These are phyloP conservation scores for Fusarium avenaceum DNA, from an alignment of 2,329 filamentous ascomycete species.

Conservation along the genomic window DNA sequence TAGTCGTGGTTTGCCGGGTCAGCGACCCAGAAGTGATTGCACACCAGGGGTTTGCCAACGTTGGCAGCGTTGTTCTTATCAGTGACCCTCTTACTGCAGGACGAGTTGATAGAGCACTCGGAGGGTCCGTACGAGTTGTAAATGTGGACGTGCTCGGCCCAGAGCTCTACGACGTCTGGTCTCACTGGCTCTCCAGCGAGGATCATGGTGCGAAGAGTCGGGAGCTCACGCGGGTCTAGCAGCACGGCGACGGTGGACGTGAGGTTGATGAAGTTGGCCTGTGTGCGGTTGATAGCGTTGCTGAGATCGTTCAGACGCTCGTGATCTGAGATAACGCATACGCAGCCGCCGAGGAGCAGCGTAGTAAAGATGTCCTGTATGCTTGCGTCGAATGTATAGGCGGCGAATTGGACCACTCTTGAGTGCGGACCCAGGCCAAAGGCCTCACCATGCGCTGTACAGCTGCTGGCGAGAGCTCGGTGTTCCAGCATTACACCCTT, in stretches of 20 bases:
- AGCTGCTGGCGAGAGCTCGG: constrained; percentile 11
- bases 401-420: constrained; percentile 41
- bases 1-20: constrained; percentile 12
- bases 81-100: constrained; percentile 16
- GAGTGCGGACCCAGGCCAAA: constrained; percentile 23
- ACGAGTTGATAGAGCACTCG: constrained; percentile 13
- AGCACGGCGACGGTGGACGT: constrained; percentile 13
- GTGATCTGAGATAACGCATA: constrained; percentile 66
- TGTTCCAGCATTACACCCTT: constrained; percentile 34
- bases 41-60: constrained; percentile 15
- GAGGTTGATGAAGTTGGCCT: constrained; percentile 13
- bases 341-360: constrained; percentile 57
- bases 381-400: constrained; percentile 43
- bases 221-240: constrained; percentile 10
- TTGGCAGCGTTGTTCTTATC: constrained; percentile 14
- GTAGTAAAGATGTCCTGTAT: constrained; percentile 28
- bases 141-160: constrained; percentile 9
- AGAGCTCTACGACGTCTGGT: constrained; percentile 11
- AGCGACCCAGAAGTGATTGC: constrained; percentile 13
- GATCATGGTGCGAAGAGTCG: constrained; percentile 12
- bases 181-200: constrained; percentile 16
- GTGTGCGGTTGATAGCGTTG: constrained; percentile 14
- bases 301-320: constrained; percentile 59
- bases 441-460: constrained; percentile 12
- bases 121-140: constrained; percentile 13